Conservation (phyloP, 805 yeast genomes). For the Ogataea naganishii region DNA sequence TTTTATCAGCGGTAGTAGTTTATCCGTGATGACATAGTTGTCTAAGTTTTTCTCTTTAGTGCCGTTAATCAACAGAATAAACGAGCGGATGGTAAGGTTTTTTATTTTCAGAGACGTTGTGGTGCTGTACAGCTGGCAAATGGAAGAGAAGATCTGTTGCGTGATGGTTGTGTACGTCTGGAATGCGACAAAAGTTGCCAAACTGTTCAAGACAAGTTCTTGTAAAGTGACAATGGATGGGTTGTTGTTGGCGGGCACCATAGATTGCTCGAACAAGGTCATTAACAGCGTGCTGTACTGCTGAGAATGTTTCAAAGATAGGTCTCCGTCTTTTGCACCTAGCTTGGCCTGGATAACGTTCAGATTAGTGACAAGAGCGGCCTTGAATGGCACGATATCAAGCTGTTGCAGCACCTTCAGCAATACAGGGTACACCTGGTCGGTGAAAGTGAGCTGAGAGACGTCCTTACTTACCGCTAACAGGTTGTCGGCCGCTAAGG, state of each 20-base stretch:
- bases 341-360: conserved; percentile 18
- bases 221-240: conserved; percentile 20
- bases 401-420: conserved; percentile 15
- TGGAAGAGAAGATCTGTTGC: conserved; percentile 63
- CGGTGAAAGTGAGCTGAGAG: conserved; percentile 73
- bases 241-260: conserved; percentile 7
- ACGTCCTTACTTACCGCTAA: conserved; percentile 55
- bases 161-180: conserved; percentile 50
- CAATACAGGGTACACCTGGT: conserved; percentile 46
- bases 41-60: conserved; percentile 52
- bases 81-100: conserved; percentile 52
- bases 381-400: conserved; percentile 21
- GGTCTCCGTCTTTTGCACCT: conserved; percentile 17
- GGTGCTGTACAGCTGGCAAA: conserved; percentile 67
- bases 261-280: conserved; percentile 24
- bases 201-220: conserved; percentile 21
- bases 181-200: conserved; percentile 22
- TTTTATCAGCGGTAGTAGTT: conserved; percentile 65
- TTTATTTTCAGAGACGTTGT: conserved; percentile 82
- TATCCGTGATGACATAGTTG: conserved; percentile 62
- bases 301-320: conserved; percentile 13
- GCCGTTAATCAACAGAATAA: conserved; percentile 41
- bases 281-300: conserved; percentile 20
- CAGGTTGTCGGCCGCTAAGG: conserved; percentile 43
- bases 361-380: conserved; percentile 21